Conservation (phyloP, 306 rosid genomes). For the Sophora flavescens region DNA sequence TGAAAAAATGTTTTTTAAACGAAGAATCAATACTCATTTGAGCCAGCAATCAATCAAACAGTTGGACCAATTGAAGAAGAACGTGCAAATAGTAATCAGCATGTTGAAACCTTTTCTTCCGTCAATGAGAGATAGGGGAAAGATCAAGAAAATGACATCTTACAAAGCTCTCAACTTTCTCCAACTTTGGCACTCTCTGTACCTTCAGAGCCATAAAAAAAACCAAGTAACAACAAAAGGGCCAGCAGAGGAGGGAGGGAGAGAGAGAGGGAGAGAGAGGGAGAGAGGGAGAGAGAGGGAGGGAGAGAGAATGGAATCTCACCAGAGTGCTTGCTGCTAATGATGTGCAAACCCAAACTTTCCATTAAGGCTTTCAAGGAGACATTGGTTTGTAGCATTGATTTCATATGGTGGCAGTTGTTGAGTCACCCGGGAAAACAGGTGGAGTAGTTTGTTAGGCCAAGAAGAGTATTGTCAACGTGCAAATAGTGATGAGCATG, state of each 20-base stretch:
- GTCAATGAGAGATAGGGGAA: not conserved
- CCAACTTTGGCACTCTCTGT: conserved; percentile 23
- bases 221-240: conserved; percentile 24
- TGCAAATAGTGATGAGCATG: conserved; percentile 13
- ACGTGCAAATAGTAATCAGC: not conserved
- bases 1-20: no score
- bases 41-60: no score
- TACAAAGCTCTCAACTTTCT: conserved; percentile 30
- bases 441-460: conserved; percentile 76
- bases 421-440: conserved; percentile 42
- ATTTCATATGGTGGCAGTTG: conserved; percentile 4
- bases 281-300: conserved; percentile 1
- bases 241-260: no score
- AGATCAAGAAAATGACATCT: conserved; percentile 20
- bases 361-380: no score
- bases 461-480: no score
- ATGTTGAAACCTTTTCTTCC: conserved; percentile 33
- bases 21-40: no score
- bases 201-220: conserved; percentile 46
- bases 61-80: no score
- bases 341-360: no score
- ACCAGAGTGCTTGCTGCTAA: no score
- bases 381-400: no score
- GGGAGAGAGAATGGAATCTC: not conserved
- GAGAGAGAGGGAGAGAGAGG: conserved; percentile 49